Evolutionary conservation across 352 stramenopile species (phyloP), one percentile per base, ranked within the genome.

Genomic region (Phytophthora ramorum): DNA sequence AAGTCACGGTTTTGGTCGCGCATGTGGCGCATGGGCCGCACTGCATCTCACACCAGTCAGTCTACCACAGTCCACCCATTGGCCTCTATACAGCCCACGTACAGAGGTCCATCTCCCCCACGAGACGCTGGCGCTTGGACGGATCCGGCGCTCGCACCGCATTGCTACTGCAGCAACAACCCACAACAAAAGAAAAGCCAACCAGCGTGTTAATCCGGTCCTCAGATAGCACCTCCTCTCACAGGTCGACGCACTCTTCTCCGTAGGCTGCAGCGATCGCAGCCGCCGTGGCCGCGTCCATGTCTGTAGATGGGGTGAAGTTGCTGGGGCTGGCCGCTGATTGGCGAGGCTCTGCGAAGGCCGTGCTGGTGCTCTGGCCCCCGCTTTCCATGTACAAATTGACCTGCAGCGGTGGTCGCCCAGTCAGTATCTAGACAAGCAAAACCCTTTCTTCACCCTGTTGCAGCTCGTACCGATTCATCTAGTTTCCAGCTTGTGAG

Each of bases 321-420:
- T 28, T 4, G 58, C 30, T 56, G 43, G 51, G 46, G 10, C 38
- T 62, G 50, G 17, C 19, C 9, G 38, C 28, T 30, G 38, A 1
- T 34, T 52, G 43, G 12, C 28, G 60, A 2, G 55, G 56, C 12
- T 20, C 61, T 50, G 55, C 30, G 14, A 71, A 75, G 10, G 55
- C 51, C 26, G 63, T 52, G 32, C 47, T 50, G 7, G 28, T 19
- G 46, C 63, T 73, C 35, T 73, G 63, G 28, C 77, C 73, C 1
- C 81, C 87, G 56, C 82, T 96, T 51, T 96, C 87, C 87, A 96
- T 93, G 63, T 85, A 95, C 38, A 95, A 50, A 61, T 92, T 93
- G 14, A 95, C 79, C 82, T 90, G 51, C 10, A 67, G 19, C 37
- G 37, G 37, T 24, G 22, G 22, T 24, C 22, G 22, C 3, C 3